These are phyloP conservation scores for Nitzschia putrida DNA, from an alignment of 108 stramenopile genomes.

Conservation along the genomic window DNA sequence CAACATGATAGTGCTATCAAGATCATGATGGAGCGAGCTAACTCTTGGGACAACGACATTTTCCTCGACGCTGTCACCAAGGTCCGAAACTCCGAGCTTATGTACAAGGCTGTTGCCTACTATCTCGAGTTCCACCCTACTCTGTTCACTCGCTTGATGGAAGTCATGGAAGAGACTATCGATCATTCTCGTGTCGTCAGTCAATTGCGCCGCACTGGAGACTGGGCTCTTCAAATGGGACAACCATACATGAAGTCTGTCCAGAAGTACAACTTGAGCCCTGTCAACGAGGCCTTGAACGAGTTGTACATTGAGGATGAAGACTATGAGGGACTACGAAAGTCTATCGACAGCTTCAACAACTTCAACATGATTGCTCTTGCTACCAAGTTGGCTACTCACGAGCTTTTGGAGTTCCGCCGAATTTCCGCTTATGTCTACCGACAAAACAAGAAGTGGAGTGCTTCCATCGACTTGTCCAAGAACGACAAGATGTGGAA, in stretches of 20 bases:
- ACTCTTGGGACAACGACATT: constrained; percentile 93
- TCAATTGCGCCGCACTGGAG: constrained; percentile 92
- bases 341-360: constrained; percentile 97
- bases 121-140: constrained; percentile 91
- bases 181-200: constrained; percentile 98
- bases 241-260: constrained; percentile 95
- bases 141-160: constrained; percentile 91
- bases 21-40: constrained; percentile 97
- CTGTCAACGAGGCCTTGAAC: constrained; percentile 99
- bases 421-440: constrained; percentile 99
- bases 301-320: constrained; percentile 98
- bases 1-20: constrained; percentile 97
- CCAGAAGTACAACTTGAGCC: constrained; percentile 94
- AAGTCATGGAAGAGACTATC: constrained; percentile 90
- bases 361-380: constrained; percentile 99
- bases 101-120: constrained; percentile 97
- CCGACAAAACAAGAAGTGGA: constrained; percentile 97
- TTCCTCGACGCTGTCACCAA: constrained; percentile 95
- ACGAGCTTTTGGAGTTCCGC: constrained; percentile 99
- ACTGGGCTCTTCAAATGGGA: constrained; percentile 89
- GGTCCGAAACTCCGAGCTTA: constrained; percentile 97
- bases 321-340: constrained; percentile 94
- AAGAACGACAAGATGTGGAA: constrained; percentile 99
- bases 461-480: constrained; percentile 92
- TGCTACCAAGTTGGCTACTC: constrained; percentile 94